Evolutionary conservation across 108 stramenopile genomes (phyloP).

Genomic region (Parmales sp.): DNA sequence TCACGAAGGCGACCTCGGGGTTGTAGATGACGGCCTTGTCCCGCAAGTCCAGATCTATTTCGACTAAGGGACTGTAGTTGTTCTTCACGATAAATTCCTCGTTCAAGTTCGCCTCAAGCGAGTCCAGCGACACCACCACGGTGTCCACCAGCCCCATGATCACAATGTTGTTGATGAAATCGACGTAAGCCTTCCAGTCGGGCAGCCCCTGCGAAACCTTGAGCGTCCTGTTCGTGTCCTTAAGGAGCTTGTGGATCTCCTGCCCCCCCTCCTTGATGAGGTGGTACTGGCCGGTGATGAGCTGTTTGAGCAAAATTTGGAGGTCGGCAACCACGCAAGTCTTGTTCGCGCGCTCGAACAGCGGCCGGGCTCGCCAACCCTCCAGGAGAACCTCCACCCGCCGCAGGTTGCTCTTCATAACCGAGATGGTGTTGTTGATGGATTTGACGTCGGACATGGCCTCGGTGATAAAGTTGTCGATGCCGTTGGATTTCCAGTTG

Average conservation of each 20-base stretch:
- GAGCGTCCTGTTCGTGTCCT: conserved; percentile 29
- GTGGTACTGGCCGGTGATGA: conserved; percentile 17
- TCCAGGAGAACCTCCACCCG: conserved; percentile 23
- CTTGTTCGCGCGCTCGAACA: conserved; percentile 33
- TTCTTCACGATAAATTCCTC: conserved; percentile 13
- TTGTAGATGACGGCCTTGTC: conserved; percentile 16
- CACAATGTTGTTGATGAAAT: conserved; percentile 33
- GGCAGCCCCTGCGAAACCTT: conserved; percentile 37
- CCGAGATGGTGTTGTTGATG: conserved; percentile 21
- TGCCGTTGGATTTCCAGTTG: conserved; percentile 31
- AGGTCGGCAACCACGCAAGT: conserved; percentile 26
- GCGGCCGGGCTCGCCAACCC: conserved; percentile 26
- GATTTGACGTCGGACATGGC: conserved; percentile 27
- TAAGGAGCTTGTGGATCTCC: conserved; percentile 28
- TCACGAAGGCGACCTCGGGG: conserved; percentile 14
- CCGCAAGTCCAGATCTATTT: conserved; percentile 24
- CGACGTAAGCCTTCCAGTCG: conserved; percentile 40
- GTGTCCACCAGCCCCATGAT: conserved; percentile 20
- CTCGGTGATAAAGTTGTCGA: conserved; percentile 26
- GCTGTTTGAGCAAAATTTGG: conserved; percentile 25
- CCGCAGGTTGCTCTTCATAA: conserved; percentile 37
- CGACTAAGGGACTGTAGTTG: conserved; percentile 11
- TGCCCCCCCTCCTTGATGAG: conserved; percentile 20
- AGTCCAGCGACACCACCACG: conserved; percentile 11
- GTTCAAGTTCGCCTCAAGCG: conserved; percentile 20